Conservation (phyloP, 345 rosid genomes). For the Atalantia buxifolia region DNA sequence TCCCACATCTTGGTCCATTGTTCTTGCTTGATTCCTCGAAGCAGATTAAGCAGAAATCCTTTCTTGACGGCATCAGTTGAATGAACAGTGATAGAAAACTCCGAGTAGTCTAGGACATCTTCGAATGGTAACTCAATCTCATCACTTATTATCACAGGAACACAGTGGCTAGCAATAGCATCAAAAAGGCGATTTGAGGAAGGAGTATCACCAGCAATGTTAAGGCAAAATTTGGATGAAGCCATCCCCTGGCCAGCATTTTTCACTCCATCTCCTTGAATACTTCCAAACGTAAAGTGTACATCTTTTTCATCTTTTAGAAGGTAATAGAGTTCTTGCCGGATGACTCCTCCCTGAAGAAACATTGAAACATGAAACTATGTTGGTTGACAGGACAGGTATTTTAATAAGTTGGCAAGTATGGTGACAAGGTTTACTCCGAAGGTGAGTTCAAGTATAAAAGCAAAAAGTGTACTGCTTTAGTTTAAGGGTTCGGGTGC, state of each 20-base stretch:
- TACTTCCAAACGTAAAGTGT: constrained; percentile 77
- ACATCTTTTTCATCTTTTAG: constrained; percentile 87
- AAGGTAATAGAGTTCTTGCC: constrained; percentile 81
- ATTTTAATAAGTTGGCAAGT: background rate
- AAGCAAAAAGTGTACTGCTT: background rate
- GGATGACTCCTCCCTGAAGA: constrained; percentile 71
- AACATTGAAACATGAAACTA: background rate
- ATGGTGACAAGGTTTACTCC: background rate
- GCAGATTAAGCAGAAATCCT: constrained; percentile 60
- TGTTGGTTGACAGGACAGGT: background rate
- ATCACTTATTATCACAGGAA: constrained; percentile 89
- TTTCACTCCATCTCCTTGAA: constrained; percentile 53
- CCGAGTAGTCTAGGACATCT: constrained; percentile 79
- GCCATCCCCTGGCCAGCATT: constrained; percentile 86
- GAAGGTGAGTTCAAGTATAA: background rate
- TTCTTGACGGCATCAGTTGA: constrained; percentile 70
- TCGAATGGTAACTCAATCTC: constrained; percentile 85
- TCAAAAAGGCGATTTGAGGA: constrained; percentile 95
- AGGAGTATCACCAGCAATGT: constrained; percentile 94
- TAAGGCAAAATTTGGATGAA: constrained; percentile 79
- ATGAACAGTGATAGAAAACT: constrained; percentile 63
- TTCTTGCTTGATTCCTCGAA: constrained; percentile 49
- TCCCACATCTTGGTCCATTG: constrained; percentile 77
- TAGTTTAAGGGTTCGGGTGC: background rate
- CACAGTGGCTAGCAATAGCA: constrained; percentile 78